Conservation (phyloP, 768 basidiomycete species). For the Calocybe cyanea region DNA sequence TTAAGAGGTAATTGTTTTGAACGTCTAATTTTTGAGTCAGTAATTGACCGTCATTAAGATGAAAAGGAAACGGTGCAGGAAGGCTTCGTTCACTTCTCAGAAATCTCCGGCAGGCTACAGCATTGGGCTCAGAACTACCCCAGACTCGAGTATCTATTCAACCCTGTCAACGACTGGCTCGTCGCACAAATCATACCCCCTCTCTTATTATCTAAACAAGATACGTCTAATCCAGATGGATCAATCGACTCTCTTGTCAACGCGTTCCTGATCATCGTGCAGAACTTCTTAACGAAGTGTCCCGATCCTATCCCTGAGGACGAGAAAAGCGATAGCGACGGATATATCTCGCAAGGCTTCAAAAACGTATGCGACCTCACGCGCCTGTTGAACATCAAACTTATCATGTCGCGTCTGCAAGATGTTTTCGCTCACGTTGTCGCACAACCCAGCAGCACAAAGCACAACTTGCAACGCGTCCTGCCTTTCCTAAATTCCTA, state of each 20-base stretch:
- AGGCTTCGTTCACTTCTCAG: constrained; percentile 22
- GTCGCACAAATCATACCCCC: constrained; percentile 18
- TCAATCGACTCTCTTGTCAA: constrained; percentile 49
- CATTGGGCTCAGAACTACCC: constrained; percentile 25
- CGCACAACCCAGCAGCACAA: constrained; percentile 26
- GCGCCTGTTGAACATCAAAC: constrained; percentile 42
- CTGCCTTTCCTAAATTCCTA: constrained; percentile 77
- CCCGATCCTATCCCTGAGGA: constrained; percentile 19
- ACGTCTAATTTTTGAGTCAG: constrained; percentile 1
- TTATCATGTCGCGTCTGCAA: constrained; percentile 38
- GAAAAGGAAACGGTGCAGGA: constrained; percentile 29
- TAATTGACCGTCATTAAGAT: constrained; percentile 21
- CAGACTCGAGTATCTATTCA: constrained; percentile 28
- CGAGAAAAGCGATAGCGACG: constrained; percentile 34
- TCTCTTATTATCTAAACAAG: constrained; percentile 2
- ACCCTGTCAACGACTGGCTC: constrained; percentile 30
- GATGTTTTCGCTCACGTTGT: constrained; percentile 36
- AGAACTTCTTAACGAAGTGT: constrained; percentile 48
- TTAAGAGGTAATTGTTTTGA: constrained; percentile 27
- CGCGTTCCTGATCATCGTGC: constrained; percentile 60
- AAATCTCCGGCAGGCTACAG: constrained; percentile 15
- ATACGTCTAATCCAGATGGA: constrained; percentile 13
- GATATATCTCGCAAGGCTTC: constrained; percentile 50
- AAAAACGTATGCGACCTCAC: constrained; percentile 43
- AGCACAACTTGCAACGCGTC: constrained; percentile 38